phyloP scores from a whole-genome alignment of 169 alveolate species.

The Pseudocohnilembus persalinus region DNA sequence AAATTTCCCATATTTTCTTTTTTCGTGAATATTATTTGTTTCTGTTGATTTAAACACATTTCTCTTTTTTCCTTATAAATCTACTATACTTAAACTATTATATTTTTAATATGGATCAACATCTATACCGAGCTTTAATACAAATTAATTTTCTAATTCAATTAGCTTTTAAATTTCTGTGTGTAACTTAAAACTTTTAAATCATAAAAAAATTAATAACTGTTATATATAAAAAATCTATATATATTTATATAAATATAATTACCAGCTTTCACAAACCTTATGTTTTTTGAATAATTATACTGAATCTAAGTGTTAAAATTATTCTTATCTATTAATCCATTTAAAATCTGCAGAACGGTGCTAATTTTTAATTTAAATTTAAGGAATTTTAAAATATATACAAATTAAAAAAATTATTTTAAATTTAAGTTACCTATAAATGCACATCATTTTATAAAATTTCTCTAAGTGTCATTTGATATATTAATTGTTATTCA shows the following conservation, averaged over 20 bases:
- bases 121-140: constrained; percentile 52
- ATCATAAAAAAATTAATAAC: not conserved
- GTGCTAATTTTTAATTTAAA: constrained; percentile 51
- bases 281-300: constrained; percentile 61
- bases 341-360: constrained; percentile 53
- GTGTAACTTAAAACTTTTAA: constrained; percentile 37
- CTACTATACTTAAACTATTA: constrained; percentile 30
- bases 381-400: not conserved
- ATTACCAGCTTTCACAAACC: constrained; percentile 58
- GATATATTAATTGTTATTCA: constrained; percentile 52
- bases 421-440: constrained; percentile 11
- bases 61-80: constrained; percentile 22
- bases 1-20: not conserved
- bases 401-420: not conserved
- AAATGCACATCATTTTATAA: constrained; percentile 58
- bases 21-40: not conserved
- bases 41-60: not conserved
- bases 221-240: not conserved
- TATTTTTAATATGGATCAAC: constrained; percentile 44
- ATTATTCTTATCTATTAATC: constrained; percentile 60
- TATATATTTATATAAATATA: not conserved
- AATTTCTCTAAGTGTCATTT: constrained; percentile 67
- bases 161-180: constrained; percentile 61
- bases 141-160: constrained; percentile 57
- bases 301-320: constrained; percentile 58